Percentiles rank a stretch among this genome's conserved stretches.
phyloP scores from a whole-genome alignment of 768 basidiomycete species.

The Solioccasus polychromus region DNA sequence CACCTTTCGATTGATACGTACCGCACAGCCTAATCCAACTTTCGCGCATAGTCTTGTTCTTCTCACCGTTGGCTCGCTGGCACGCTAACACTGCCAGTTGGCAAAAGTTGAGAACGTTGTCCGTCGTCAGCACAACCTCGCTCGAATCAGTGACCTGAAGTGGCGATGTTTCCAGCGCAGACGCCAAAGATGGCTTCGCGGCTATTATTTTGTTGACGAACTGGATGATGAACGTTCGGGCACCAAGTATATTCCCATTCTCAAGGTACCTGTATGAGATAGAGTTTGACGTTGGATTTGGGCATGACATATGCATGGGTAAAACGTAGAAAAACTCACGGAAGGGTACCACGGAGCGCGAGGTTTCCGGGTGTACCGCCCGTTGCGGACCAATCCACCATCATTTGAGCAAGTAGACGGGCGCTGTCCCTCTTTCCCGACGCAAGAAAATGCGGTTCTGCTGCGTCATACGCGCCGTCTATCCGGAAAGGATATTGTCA shows the following conservation, averaged over 20 bases:
- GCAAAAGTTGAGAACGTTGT: slow-evolving; percentile 79
- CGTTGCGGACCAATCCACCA: slow-evolving; percentile 71
- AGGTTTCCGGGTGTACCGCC: slow-evolving; percentile 63
- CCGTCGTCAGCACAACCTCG: slow-evolving; percentile 73
- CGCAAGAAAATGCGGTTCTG: slow-evolving; percentile 81
- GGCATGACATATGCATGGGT: neutral
- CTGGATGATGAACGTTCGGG: slow-evolving; percentile 86
- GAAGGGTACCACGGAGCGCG: slow-evolving; percentile 81
- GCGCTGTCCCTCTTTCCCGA: slow-evolving; percentile 90
- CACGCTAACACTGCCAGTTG: slow-evolving; percentile 89
- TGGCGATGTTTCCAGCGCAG: slow-evolving; percentile 40
- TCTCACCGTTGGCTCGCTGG: slow-evolving; percentile 80
- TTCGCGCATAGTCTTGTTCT: slow-evolving; percentile 71
- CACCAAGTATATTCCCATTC: slow-evolving; percentile 89
- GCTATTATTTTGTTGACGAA: slow-evolving; percentile 65
- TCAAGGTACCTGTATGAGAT: slow-evolving; percentile 57
- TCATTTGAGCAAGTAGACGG: slow-evolving; percentile 79
- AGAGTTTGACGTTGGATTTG: slow-evolving; percentile 7
- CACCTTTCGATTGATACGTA: slow-evolving; percentile 76
- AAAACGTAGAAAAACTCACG: slow-evolving; percentile 53
- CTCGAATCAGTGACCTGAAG: slow-evolving; percentile 45
- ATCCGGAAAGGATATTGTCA: slow-evolving; percentile 1
- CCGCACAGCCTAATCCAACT: slow-evolving; percentile 84
- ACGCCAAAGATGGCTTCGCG: slow-evolving; percentile 39
- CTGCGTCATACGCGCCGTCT: slow-evolving; percentile 76